phyloP scores from a whole-genome alignment of 495 filamentous ascomycete genomes.

The Bacidia rubella region DNA sequence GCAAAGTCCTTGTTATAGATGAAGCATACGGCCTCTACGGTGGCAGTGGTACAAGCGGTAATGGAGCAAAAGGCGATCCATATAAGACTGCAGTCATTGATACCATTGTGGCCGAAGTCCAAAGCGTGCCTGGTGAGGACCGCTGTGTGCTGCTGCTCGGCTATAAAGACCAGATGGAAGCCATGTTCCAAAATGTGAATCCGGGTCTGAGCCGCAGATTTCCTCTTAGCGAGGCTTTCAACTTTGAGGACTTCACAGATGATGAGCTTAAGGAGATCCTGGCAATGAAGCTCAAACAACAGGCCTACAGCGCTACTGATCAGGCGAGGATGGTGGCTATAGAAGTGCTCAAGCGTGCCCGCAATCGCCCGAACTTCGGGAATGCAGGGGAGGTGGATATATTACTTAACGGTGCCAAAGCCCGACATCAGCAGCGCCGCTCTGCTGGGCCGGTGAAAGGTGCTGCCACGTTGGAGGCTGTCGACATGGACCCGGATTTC shows the following conservation, averaged over 20 bases:
- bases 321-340: constrained; percentile 28
- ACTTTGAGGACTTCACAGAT: constrained; percentile 57
- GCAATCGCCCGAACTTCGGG: constrained; percentile 38
- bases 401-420: constrained; percentile 46
- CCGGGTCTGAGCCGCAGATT: constrained; percentile 60
- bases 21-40: constrained; percentile 52
- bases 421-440: constrained; percentile 39
- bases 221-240: constrained; percentile 47
- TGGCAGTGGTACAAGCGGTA: constrained; percentile 11
- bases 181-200: constrained; percentile 72
- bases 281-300: constrained; percentile 38
- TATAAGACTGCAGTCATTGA: constrained; percentile 57
- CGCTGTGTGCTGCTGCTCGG: constrained; percentile 65
- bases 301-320: constrained; percentile 30
- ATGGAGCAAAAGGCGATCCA: constrained; percentile 28
- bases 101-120: constrained; percentile 75
- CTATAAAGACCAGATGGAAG: constrained; percentile 61
- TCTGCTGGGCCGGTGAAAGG: constrained; percentile 15
- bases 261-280: constrained; percentile 44
- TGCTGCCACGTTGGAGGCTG: constrained; percentile 35
- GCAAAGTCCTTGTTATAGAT: constrained; percentile 68
- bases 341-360: constrained; percentile 28
- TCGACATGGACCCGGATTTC: constrained; percentile 57
- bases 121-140: constrained; percentile 63
- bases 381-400: constrained; percentile 53